Base-by-base conservation (phyloP, 2,329 filamentous ascomycete genomes). In the Torrubiellomyces zombiae region DNA sequence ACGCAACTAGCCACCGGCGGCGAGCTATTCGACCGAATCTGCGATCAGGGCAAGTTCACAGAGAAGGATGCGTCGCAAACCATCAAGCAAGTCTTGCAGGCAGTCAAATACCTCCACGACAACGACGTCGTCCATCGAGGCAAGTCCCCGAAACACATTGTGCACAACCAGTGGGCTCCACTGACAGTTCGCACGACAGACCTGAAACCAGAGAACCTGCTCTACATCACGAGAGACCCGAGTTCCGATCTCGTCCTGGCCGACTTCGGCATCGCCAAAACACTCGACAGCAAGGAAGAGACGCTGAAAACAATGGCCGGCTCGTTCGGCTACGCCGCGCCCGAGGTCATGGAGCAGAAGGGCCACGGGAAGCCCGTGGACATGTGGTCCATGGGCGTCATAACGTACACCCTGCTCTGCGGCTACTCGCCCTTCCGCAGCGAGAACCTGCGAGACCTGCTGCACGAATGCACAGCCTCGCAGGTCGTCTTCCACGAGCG, bases 321-420 rank as follows among this genome's bases (percentile, higher is more conserved):
- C 21, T 95, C 89, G 0, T 95, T 98, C 46, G 89, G 89, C 27
- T 98, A 98, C 44, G 89, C 89, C 12, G 89, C 89, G 2, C 89
- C 89, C 7, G 89, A 98, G 51, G 85, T 98, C 31, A 98, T 98
- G 89, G 64, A 93, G 36, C 94, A 94, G 63, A 75, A 81, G 45
- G 89, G 89, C 12, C 91, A 98, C 49, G 89, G 89, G 48, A 98
- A 95, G 55, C 82, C 89, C 4, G 89, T 95, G 17, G 89, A 98
- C 48, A 93, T 98, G 81, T 98, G 89, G 89, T 95, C 89, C 3
- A 67, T 98, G 55, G 89, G 89, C 33, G 89, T 98, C 43, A 98
- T 98, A 44, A 95, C 89, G 20, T 98, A 98, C 56, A 98, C 89
- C 10, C 65, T 98, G 15, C 77, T 98, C 25, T 98, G 91, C 48